Conservation (phyloP, 441 rosid species). For the Pelargonium cotyledonis region DNA sequence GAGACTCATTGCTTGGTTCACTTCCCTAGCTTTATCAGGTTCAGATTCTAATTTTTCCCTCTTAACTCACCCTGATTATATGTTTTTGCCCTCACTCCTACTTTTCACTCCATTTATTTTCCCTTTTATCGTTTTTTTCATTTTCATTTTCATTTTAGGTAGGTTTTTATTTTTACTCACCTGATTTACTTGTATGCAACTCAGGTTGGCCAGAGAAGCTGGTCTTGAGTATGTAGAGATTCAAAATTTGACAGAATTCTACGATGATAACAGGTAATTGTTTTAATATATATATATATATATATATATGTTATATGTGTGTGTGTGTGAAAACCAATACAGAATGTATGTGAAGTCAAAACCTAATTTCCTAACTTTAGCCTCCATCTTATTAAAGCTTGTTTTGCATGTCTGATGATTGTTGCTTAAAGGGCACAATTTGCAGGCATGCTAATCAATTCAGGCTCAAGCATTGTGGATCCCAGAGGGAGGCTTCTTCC, state of each 20-base stretch:
- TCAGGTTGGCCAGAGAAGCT: slow-evolving; percentile 94
- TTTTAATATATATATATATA: not conserved
- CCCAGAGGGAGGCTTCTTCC: slow-evolving; percentile 89
- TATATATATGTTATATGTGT: too few relatives aligned
- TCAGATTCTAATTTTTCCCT: slow-evolving; percentile 8
- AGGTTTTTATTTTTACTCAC: too few relatives aligned
- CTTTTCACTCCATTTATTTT: too few relatives aligned
- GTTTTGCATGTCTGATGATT: slow-evolving; percentile 7
- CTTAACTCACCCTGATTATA: not conserved
- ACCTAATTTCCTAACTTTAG: not conserved
- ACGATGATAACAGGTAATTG: slow-evolving; percentile 82
- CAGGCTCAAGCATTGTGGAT: slow-evolving; percentile 71
- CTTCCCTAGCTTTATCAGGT: slow-evolving; percentile 97
- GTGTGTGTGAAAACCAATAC: too few relatives aligned
- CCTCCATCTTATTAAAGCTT: slow-evolving; percentile 8
- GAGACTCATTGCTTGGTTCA: slow-evolving; percentile 96
- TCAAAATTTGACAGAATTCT: slow-evolving; percentile 88
- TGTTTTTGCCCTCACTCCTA: not conserved
- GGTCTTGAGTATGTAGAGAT: slow-evolving; percentile 95
- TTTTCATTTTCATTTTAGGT: too few relatives aligned
- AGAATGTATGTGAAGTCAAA: not conserved
- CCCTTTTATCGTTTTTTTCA: slow-evolving; percentile 1
- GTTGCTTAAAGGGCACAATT: slow-evolving; percentile 53
- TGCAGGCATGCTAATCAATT: slow-evolving; percentile 64
- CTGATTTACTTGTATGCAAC: not conserved